A percentile compares a stretch with the other conserved stretches of the same genome.
These are phyloP conservation scores for Erythrophleum ivorense DNA, from an alignment of 331 rosid genomes.

Conservation along the genomic window DNA sequence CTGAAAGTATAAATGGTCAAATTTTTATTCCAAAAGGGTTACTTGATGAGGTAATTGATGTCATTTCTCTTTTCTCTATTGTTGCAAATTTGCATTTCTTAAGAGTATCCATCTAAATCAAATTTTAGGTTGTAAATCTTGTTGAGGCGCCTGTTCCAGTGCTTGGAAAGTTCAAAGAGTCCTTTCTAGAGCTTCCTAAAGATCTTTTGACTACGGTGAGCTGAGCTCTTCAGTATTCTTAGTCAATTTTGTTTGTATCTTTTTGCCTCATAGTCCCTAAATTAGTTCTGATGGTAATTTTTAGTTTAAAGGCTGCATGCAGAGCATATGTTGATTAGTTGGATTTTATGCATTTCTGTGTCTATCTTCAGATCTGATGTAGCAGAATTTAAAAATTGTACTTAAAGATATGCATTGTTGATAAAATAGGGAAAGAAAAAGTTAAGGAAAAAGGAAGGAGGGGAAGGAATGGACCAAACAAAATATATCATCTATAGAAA, in stretches of 20 bases:
- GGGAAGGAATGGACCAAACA: not conserved
- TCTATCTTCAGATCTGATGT: conserved; percentile 15
- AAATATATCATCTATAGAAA: too few species aligned
- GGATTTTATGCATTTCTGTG: conserved; percentile 15
- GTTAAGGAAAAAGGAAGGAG: not conserved
- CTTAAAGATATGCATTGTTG: not conserved
- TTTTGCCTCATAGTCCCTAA: conserved; percentile 22
- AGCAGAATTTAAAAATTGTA: not conserved
- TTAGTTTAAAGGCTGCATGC: conserved; percentile 6
- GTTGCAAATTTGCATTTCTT: conserved; percentile 32
- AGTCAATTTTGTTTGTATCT: conserved; percentile 10
- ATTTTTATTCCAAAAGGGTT: conserved; percentile 66
- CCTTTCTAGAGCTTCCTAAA: conserved; percentile 92
- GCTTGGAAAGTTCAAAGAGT: conserved; percentile 80
- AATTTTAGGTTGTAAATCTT: conserved; percentile 83
- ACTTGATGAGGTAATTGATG: conserved; percentile 75
- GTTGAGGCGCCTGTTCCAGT: conserved; percentile 94
- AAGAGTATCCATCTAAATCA: conserved; percentile 28
- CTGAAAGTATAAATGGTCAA: conserved; percentile 74
- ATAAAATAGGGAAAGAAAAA: not conserved
- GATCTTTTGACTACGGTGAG: conserved; percentile 94
- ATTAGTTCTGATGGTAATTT: conserved; percentile 6
- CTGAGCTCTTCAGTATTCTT: conserved; percentile 39
- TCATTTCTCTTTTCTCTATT: conserved; percentile 37
- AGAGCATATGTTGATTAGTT: conserved; percentile 24